Base-by-base conservation (phyloP, 225 moss, liverwort and hornwort genomes). In the Neckera pumila region DNA sequence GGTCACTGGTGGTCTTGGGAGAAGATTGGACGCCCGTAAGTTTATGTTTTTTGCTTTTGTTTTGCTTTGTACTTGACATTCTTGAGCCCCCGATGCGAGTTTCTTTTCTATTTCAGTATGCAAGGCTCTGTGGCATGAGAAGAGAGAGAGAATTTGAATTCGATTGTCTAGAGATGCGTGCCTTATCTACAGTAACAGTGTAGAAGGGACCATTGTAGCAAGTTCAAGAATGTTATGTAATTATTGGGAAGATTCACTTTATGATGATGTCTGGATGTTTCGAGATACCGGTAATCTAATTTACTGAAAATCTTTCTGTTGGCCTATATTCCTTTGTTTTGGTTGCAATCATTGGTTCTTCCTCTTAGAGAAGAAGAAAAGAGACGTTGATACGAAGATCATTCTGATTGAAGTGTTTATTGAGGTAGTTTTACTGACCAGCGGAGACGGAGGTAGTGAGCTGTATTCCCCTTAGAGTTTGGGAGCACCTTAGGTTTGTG, bases 1-100 rank as follows among this genome's bases (percentile, higher is more conserved):
- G 98, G 98, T 43, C 98, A 98, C 58, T 98, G 98, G 98, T 98
- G 98, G 98, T 93, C 90, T 13, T 91, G 86, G 88, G 95, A 91
- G 89, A 98, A 97, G 89, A 98, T 97, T 42, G 79, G 94, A 45
- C 92, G 96, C 40, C 60, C 88, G 98, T 98, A 83, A 95, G 45
- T 62, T 81, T 16, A 14, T 49, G 36, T 16, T 36, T 67, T 33
- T 17, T 5, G 10, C 73, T 59, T 25, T 42, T 43, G 58, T 72
- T 72, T 59, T 43, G 58, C 72, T 72, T 59, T 59, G 23, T 33
- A 45, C 23, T 42, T 59, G 31, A 57, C 14, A 42, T 57, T 84
- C 42, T 66, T 42, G 71, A 70, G 33, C 30, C 57, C 42, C 18
- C 14, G 38, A 56, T 40, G 56, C 14, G 18, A 65, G 53, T 14